phyloP scores from a whole-genome alignment of 192 early-diverging fungal genomes.

The Blastocladiella britannica region DNA sequence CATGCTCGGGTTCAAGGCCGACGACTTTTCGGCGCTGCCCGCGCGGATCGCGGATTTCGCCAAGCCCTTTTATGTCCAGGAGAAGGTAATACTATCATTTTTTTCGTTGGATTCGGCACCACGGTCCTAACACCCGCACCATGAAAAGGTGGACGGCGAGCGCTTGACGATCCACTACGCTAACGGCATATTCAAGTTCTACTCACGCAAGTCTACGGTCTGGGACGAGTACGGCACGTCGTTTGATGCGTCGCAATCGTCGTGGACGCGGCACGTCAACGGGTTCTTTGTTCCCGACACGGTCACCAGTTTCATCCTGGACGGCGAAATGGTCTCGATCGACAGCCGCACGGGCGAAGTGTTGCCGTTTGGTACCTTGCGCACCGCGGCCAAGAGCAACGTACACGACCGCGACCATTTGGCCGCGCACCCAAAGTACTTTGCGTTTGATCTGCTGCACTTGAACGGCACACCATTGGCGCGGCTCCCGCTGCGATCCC shows the following conservation, averaged over 20 bases:
- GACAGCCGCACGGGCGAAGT: neutral
- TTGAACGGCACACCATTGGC: neutral
- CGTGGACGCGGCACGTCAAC: neutral
- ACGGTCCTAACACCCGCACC: too few species aligned
- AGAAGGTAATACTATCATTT: too few species aligned
- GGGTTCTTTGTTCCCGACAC: neutral
- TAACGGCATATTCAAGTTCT: neutral
- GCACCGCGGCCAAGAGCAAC: neutral
- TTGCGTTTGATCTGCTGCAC: neutral
- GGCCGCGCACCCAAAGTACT: neutral
- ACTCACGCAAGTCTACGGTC: neutral
- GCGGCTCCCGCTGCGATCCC: neutral
- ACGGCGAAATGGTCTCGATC: neutral
- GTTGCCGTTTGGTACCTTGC: neutral
- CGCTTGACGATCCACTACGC: neutral
- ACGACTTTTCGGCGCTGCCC: neutral
- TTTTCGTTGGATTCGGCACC: too few species aligned
- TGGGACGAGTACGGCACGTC: neutral
- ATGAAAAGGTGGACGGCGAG: constrained; percentile 1
- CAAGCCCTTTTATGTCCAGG: neutral
- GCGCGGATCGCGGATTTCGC: neutral
- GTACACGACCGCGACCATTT: neutral
- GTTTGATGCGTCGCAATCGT: too few species aligned
- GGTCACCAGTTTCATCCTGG: neutral
- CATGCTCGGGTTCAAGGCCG: neutral